Conservation (phyloP, 225 moss, liverwort and hornwort genomes). For the Bryum argenteum region DNA sequence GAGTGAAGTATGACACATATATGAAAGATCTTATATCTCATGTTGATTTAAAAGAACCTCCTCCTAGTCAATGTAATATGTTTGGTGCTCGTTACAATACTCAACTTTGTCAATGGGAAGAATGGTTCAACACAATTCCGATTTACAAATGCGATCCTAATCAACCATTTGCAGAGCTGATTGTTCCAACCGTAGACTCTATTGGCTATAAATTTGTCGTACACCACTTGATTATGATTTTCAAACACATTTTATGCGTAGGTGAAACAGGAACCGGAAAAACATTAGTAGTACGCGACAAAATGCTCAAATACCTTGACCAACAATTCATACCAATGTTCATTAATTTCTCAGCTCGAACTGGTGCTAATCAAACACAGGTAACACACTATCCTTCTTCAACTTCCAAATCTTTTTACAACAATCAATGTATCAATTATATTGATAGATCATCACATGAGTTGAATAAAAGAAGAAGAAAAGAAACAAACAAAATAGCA, state of each 20-base stretch:
- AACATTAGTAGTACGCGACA: conserved; percentile 80
- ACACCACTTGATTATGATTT: conserved; percentile 70
- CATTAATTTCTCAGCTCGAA: conserved; percentile 84
- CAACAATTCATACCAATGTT: conserved; percentile 79
- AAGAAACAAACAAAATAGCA: too few relatives aligned
- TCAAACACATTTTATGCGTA: conserved; percentile 74
- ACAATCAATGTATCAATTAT: too few relatives aligned
- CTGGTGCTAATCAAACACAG: conserved; percentile 82
- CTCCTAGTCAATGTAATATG: conserved; percentile 56
- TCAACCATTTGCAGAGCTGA: conserved; percentile 83
- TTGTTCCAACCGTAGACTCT: conserved; percentile 78
- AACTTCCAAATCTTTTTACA: too few relatives aligned
- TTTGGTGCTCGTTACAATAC: conserved; percentile 67
- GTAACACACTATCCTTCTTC: background rate
- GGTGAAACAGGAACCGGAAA: conserved; percentile 92
- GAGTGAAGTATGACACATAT: conserved; percentile 61
- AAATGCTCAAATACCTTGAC: conserved; percentile 79
- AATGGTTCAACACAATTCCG: conserved; percentile 85
- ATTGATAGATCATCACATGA: too few relatives aligned
- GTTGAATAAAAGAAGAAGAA: too few relatives aligned
- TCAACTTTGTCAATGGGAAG: conserved; percentile 58
- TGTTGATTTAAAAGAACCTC: conserved; percentile 54
- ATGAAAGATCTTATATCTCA: conserved; percentile 64
- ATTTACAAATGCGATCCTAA: conserved; percentile 61
- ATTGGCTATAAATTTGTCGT: conserved; percentile 79